Evolutionary conservation across 768 basidiomycete genomes (phyloP), one percentile per base, ranked within the genome.

Genomic region (Russula sp.): DNA sequence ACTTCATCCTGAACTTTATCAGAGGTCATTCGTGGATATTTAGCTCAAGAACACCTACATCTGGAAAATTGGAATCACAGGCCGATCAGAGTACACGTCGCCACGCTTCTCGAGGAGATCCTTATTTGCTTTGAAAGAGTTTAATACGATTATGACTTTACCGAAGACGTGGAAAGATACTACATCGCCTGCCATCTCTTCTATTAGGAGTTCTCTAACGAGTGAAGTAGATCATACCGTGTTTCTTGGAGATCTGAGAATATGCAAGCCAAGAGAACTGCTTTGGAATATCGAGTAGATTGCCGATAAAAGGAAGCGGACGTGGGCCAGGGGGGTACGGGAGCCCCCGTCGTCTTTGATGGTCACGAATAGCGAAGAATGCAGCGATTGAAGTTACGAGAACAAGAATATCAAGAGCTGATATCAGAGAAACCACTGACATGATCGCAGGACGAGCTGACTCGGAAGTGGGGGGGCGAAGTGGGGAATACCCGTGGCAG

Each of bases 311-410:
- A 3, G 63, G 63, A 10, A 61, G 36, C 0, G 63, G 59, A 20
- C 36, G 49, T 0, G 63, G 63, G 4, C 63, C 63, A 28, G 63
- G 63, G 3, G 63, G 63, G 22, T 64, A 64, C 2, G 59, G 63
- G 18, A 55, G 30, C 28, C 61, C 53, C 2, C 49, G 0, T 13
- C 53, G 22, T 30, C 18, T 48, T 36, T 10, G 32, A 28, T 38
- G 16, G 9, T 56, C 61, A n/a, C 61, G 54, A 34, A 62, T 20
- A 2, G 22, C 36, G 20, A 26, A 24, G 22, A 62, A 36, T 22
- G 13, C 26, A 24, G 9, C 18, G 16, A 62, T 36, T 38, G 20
- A 56, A 2, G 20, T n/a, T n/a, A n/a, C n/a, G n/a, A n/a, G n/a
- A n/a, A n/a, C n/a, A n/a, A n/a, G n/a, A n/a, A n/a, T n/a, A n/a